These are phyloP conservation scores for Lasiosphaeria ovina DNA, from an alignment of 495 filamentous ascomycete species.

Conservation along the genomic window DNA sequence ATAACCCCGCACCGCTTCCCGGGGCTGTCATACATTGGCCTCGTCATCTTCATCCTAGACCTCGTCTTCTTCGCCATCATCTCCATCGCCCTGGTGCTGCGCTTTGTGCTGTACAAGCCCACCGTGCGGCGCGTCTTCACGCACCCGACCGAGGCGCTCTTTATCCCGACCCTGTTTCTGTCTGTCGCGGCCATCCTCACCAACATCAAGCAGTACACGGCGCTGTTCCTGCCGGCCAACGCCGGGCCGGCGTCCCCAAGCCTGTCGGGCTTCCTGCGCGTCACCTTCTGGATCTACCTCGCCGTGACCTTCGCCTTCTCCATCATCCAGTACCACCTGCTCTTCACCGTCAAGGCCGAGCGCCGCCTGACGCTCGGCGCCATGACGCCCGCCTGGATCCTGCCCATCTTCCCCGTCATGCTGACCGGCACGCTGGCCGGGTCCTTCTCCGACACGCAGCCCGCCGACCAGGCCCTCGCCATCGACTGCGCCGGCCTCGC, in stretches of 20 bases:
- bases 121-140: conserved; percentile 55
- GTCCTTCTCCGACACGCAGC: conserved; percentile 38
- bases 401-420: conserved; percentile 57
- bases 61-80: conserved; percentile 57
- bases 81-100: conserved; percentile 49
- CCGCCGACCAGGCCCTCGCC: conserved; percentile 32
- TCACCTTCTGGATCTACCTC: conserved; percentile 55
- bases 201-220: conserved; percentile 57
- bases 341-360: conserved; percentile 46
- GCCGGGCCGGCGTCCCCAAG: not conserved
- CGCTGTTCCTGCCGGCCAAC: conserved; percentile 35
- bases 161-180: conserved; percentile 67
- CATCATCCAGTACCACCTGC: conserved; percentile 50
- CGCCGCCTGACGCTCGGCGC: conserved; percentile 34
- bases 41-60: conserved; percentile 61
- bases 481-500: conserved; percentile 50
- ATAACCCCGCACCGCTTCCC: conserved; percentile 57
- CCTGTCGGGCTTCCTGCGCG: conserved; percentile 40
- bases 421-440: conserved; percentile 51
- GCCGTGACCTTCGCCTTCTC: conserved; percentile 40
- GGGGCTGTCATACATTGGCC: conserved; percentile 58
- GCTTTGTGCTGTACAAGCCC: conserved; percentile 55
- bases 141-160: conserved; percentile 63
- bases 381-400: conserved; percentile 56
- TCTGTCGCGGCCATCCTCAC: conserved; percentile 61